These are phyloP conservation scores for Saussurea involucrata DNA, from an alignment of 129 eudicot species.

Conservation along the genomic window DNA sequence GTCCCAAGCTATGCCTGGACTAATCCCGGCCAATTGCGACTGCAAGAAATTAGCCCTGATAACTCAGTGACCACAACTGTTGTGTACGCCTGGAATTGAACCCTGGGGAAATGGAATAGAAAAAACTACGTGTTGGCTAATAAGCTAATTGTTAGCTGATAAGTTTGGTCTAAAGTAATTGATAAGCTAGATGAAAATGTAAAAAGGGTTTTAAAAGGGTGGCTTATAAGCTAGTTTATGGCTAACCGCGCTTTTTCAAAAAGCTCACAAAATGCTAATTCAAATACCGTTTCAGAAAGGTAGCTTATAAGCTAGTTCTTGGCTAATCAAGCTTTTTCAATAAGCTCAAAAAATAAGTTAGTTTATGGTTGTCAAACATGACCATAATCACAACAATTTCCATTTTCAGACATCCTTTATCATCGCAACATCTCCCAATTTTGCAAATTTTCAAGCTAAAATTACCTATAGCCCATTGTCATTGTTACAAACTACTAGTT, in stretches of 20 bases:
- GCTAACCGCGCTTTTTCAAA: not conserved
- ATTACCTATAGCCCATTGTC: not conserved
- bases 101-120: no score
- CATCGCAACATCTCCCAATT: not conserved
- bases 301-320: not conserved
- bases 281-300: not conserved
- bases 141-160: not conserved
- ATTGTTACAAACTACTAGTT: not conserved
- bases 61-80: no score
- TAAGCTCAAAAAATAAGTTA: not conserved
- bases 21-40: no score
- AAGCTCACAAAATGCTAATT: not conserved
- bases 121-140: not conserved
- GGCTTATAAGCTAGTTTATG: not conserved
- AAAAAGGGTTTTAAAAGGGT: not conserved
- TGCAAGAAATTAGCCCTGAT: no score
- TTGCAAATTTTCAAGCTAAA: not conserved
- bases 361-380: not conserved
- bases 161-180: not conserved
- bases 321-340: not conserved
- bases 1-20: no score
- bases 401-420: not conserved
- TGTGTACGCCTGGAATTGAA: no score
- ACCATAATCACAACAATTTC: not conserved
- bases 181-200: not conserved